phyloP scores from a whole-genome alignment of 2,329 filamentous ascomycete species.

The Coniochaeta pulveracea region DNA sequence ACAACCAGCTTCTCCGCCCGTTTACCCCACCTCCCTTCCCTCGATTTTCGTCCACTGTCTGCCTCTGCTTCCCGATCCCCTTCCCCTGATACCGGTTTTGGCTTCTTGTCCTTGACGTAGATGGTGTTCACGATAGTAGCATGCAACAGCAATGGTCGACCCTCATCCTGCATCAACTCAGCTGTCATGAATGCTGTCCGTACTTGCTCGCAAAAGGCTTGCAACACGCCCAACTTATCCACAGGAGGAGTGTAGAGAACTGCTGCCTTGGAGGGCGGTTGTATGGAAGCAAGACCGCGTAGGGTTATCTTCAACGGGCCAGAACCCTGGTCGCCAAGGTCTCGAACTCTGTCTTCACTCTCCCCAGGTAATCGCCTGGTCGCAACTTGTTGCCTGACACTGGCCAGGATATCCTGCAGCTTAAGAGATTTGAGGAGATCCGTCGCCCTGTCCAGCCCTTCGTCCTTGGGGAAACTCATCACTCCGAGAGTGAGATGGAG shows the following conservation, averaged over 20 bases:
- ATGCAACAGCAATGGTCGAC: conserved; percentile 61
- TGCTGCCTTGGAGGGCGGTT: conserved; percentile 40
- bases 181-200: conserved; percentile 39
- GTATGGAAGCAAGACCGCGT: conserved; percentile 50
- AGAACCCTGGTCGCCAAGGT: background rate
- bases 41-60: conserved; percentile 13
- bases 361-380: background rate
- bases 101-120: conserved; percentile 43
- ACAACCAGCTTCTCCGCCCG: conserved; percentile 30
- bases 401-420: conserved; percentile 26
- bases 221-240: conserved; percentile 39
- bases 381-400: conserved; percentile 1
- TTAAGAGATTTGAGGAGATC: conserved; percentile 25
- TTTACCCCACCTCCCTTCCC: conserved; percentile 10
- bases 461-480: conserved; percentile 53
- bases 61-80: conserved; percentile 11
- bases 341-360: background rate
- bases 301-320: conserved; percentile 32
- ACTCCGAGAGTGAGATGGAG: conserved; percentile 81
- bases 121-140: conserved; percentile 81
- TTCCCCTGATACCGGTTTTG: conserved; percentile 12
- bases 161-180: conserved; percentile 45
- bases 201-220: conserved; percentile 46
- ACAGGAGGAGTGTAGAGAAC: conserved; percentile 55
- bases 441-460: conserved; percentile 26